Evolutionary conservation across 176 grass and related monocot genomes (phyloP).

Genomic region (Metroxylon sagu): DNA sequence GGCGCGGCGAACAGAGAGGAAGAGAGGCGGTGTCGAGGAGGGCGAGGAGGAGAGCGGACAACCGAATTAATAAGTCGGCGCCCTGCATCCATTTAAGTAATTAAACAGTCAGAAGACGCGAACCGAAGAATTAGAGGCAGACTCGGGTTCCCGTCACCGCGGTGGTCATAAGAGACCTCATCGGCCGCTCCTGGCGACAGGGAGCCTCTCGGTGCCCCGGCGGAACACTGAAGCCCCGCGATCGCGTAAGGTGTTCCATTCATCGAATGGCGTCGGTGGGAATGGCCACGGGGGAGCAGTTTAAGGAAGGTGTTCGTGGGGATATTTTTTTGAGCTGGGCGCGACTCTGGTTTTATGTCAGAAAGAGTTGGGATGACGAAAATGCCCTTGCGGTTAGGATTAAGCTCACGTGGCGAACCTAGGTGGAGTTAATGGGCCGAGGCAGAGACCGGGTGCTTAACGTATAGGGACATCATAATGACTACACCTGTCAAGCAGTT

Average conservation of each 20-base stretch:
- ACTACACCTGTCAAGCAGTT: no score
- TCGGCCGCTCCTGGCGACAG: not conserved
- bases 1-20: no score
- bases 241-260: not conserved
- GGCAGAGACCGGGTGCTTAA: no score
- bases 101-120: no score
- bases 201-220: not conserved
- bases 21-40: not conserved
- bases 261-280: not conserved
- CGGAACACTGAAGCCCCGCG: not conserved
- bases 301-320: not conserved
- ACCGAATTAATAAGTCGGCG: not conserved
- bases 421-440: no score
- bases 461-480: no score
- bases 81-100: no score
- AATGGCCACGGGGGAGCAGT: not conserved
- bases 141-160: not conserved
- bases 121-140: not conserved
- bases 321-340: no score
- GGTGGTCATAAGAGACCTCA: not conserved
- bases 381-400: not conserved
- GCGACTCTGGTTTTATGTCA: not conserved
- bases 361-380: not conserved
- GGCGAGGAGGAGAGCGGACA: not conserved
- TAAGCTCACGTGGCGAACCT: no score